Base-by-base conservation (phyloP, 192 early-diverging fungal genomes). In the Mortierella antarctica region DNA sequence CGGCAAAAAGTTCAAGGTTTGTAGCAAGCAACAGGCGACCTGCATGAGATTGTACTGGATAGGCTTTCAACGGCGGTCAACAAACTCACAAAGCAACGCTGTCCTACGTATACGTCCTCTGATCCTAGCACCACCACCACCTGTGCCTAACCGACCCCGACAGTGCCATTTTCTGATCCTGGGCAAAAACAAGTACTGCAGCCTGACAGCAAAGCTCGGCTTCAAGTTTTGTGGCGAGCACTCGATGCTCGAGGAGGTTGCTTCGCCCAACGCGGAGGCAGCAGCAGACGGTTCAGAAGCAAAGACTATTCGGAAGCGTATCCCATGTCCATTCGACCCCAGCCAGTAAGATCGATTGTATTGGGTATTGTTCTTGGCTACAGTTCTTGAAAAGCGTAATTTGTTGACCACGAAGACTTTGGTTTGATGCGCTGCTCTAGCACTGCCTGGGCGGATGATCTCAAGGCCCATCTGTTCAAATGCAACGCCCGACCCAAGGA, bases 221-320 rank as follows among this genome's bases (percentile, higher is more conserved):
- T 83, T 81, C 62, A 86, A 86, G 46, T 94, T 86, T 69, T 95
- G 93, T 67, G 91, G 92, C 15, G 92, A 95, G 64, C 93, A 95
- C 73, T 82, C 88, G 31, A 83, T 73, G 41, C 62, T 76, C 10
- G 85, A 83, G 23, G 41, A 12, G 23, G 15, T 55, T 21, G 40
- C 63, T 47, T 5, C 46, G 1, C 21, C 75, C 15, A 76, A 46
- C 39, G 56, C 54, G 15, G 31, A 51, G 18, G 21, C 9, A 20
- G 64, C n/a, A 5, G 23, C 23, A n/a, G 49, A 45, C 15, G 73
- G 31, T 42, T 6, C 49, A 55, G 47, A 72, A 20, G 66, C 62
- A 31, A 52, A 58, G 14, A 49, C 63, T 39, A 62, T 70, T 23
- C 46, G 65, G 39, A 83, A 85, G 41, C 87, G 93, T 20, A 85